Percentiles rank a stretch among this genome's conserved stretches.
Evolutionary conservation across 2,329 filamentous ascomycete genomes (phyloP).

Genomic region (Orbilia blumenaviensis): DNA sequence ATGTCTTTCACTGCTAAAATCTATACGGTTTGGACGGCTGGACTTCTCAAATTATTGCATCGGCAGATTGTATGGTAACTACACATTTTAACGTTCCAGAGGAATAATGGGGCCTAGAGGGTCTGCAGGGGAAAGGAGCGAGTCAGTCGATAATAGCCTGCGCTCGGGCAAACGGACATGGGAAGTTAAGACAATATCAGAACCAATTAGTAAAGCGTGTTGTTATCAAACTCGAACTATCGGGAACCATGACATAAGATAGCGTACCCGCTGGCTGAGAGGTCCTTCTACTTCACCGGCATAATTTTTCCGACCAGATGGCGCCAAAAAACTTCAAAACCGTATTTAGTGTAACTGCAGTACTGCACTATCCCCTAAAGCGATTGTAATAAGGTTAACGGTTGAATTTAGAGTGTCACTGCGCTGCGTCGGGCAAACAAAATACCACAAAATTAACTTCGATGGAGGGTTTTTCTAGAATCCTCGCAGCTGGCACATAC

Average conservation of each 20-base stretch:
- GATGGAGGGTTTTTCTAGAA: neutral
- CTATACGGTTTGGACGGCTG: too few species aligned
- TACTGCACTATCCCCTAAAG: neutral
- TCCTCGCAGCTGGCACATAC: too few species aligned
- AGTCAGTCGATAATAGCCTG: conserved; percentile 15
- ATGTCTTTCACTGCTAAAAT: too few species aligned
- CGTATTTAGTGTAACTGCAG: neutral
- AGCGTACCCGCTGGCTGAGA: neutral
- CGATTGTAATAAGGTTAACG: neutral
- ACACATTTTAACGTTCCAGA: neutral
- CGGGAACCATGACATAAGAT: neutral
- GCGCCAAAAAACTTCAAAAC: neutral
- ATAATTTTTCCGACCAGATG: conserved; percentile 49
- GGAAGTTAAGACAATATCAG: conserved; percentile 2
- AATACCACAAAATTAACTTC: neutral
- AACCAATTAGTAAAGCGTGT: neutral
- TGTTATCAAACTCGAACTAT: neutral
- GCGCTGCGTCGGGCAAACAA: neutral
- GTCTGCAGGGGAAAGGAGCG: conserved; percentile 1
- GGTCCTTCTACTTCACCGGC: neutral
- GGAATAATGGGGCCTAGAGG: neutral
- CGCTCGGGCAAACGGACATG: conserved; percentile 6
- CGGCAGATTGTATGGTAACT: neutral
- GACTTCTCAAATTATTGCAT: too few species aligned
- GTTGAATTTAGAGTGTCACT: conserved; percentile 23